Evolutionary conservation across 129 eudicot species (phyloP).

Genomic region (Glebionis coronaria): DNA sequence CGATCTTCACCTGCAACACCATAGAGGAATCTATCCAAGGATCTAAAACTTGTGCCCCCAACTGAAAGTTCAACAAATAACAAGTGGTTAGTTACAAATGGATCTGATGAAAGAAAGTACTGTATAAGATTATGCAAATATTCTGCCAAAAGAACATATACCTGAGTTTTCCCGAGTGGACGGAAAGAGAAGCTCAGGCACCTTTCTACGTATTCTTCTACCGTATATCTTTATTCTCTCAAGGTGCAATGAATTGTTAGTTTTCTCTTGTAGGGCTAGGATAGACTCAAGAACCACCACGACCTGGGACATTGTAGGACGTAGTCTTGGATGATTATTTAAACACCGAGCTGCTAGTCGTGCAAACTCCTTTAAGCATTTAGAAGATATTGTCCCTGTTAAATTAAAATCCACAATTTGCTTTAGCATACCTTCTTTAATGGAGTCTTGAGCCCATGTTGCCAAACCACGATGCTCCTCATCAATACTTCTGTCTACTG

Average conservation of each 20-base stretch:
- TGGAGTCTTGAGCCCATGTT: constrained; percentile 30
- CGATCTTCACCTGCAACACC: neutral
- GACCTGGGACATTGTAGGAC: constrained; percentile 28
- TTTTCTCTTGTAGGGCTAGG: constrained; percentile 12
- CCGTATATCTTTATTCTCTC: neutral
- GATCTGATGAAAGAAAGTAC: too few species aligned
- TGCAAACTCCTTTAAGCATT: constrained; percentile 31
- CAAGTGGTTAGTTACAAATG: neutral
- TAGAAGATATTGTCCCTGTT: constrained; percentile 25
- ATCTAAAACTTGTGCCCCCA: neutral
- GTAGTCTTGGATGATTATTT: constrained; percentile 16
- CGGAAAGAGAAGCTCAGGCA: neutral
- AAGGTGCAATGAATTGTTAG: neutral
- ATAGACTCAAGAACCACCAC: constrained; percentile 26
- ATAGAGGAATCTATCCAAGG: constrained; percentile 5
- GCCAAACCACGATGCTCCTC: constrained; percentile 32
- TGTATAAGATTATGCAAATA: neutral
- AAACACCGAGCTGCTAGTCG: constrained; percentile 30
- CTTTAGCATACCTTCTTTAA: constrained; percentile 28
- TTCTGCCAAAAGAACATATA: neutral
- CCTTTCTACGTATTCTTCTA: neutral
- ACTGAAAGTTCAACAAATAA: constrained; percentile 12
- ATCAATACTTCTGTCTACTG: constrained; percentile 28
- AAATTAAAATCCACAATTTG: constrained; percentile 29
- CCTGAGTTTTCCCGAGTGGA: neutral